These are phyloP conservation scores for Sungouiella blattae DNA, from an alignment of 805 yeast species.

Conservation along the genomic window DNA sequence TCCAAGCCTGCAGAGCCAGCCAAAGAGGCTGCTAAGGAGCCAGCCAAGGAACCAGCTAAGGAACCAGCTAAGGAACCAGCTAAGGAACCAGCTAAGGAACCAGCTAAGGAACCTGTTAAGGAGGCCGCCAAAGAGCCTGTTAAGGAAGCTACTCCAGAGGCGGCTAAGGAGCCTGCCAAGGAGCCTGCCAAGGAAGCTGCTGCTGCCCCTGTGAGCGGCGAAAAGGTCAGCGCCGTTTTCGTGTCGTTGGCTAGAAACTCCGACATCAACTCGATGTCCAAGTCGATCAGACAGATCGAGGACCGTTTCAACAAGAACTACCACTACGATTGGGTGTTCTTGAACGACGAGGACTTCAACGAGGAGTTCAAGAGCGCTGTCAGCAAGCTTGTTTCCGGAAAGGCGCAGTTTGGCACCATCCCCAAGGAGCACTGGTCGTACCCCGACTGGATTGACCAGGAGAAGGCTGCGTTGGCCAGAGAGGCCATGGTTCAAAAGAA, in stretches of 20 bases:
- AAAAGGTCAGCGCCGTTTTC: constrained; percentile 69
- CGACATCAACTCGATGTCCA: constrained; percentile 61
- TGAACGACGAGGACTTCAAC: constrained; percentile 81
- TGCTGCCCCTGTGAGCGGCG: constrained; percentile 3
- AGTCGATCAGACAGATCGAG: constrained; percentile 74
- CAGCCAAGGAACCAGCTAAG: neutral
- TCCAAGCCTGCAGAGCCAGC: neutral
- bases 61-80: neutral
- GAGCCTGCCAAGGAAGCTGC: neutral
- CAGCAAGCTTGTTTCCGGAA: constrained; percentile 68
- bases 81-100: neutral
- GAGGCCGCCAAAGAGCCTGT: neutral
- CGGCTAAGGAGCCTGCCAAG: neutral
- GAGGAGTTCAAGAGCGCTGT: constrained; percentile 77
- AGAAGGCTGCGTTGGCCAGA: constrained; percentile 64
- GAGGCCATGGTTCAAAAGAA: constrained; percentile 50
- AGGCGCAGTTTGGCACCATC: constrained; percentile 70
- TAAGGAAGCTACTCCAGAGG: neutral
- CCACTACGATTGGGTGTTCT: constrained; percentile 92
- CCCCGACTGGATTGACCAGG: constrained; percentile 78
- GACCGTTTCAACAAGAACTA: constrained; percentile 81
- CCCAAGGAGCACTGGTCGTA: constrained; percentile 86
- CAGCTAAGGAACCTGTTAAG: neutral
- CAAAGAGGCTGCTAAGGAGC: neutral
- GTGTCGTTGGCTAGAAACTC: constrained; percentile 74